Percentiles rank a stretch among this genome's conserved stretches.
Evolutionary conservation across 1,284 basidiomycete genomes (phyloP).

Genomic region (Mycosarcoma mackinlayi): DNA sequence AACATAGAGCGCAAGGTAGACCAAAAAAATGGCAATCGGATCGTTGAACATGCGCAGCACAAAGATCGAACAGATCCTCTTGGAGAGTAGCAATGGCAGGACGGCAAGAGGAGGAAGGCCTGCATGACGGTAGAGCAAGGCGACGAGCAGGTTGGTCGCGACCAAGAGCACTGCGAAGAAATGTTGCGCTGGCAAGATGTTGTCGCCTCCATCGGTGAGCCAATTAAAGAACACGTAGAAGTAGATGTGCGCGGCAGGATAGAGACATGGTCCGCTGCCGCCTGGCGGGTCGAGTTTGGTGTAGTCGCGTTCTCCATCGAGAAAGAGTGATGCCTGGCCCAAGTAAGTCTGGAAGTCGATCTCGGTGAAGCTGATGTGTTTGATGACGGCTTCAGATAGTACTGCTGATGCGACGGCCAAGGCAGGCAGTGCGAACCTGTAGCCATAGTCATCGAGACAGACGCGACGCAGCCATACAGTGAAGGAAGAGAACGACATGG

Average conservation of each 20-base stretch:
- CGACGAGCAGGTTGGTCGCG: slow-evolving; percentile 43
- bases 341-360: slow-evolving; percentile 97
- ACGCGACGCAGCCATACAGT: slow-evolving; percentile 33
- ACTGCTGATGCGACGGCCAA: slow-evolving; percentile 21
- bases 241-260: slow-evolving; percentile 92
- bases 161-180: slow-evolving; percentile 54
- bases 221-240: slow-evolving; percentile 81
- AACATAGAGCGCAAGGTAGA: slow-evolving; percentile 70
- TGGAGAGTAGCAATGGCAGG: slow-evolving; percentile 83
- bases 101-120: slow-evolving; percentile 70
- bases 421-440: slow-evolving; percentile 27
- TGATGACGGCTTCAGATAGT: slow-evolving; percentile 26
- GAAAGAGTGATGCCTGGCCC: slow-evolving; percentile 82
- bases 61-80: slow-evolving; percentile 93
- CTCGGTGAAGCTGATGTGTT: slow-evolving; percentile 76
- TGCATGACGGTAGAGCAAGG: slow-evolving; percentile 51
- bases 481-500: slow-evolving; percentile 20
- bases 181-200: slow-evolving; percentile 74
- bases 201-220: slow-evolving; percentile 74
- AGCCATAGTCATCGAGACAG: slow-evolving; percentile 36
- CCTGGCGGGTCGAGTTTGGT: slow-evolving; percentile 77
- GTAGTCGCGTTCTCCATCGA: slow-evolving; percentile 87
- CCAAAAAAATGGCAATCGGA: slow-evolving; percentile 79
- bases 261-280: slow-evolving; percentile 93
- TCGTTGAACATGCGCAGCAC: slow-evolving; percentile 95